Evolutionary conservation across 768 basidiomycete species (phyloP).

Genomic region (Asterophora parasitica): DNA sequence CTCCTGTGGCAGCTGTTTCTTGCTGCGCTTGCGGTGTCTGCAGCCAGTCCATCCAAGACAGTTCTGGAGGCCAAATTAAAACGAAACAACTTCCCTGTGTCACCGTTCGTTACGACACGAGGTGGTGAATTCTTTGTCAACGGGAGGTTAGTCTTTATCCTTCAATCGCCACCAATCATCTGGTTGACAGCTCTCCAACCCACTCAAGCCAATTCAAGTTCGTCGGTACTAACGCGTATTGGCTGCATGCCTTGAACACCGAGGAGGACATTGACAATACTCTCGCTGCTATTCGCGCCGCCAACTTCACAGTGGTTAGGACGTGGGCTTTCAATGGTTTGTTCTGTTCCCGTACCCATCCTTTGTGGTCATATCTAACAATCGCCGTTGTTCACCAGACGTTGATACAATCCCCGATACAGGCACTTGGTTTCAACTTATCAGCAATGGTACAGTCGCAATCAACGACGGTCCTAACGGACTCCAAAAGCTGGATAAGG

Average conservation of each 20-base stretch:
- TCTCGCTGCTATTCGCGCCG: constrained; percentile 50
- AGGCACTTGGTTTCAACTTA: constrained; percentile 62
- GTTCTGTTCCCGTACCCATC: not conserved
- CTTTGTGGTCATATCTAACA: not conserved
- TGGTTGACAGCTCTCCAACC: not conserved
- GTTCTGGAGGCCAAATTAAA: constrained; percentile 8
- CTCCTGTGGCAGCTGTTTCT: constrained; percentile 25
- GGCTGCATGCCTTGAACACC: constrained; percentile 52
- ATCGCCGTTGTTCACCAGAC: constrained; percentile 26
- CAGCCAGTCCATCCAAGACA: constrained; percentile 29
- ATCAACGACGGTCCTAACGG: constrained; percentile 61
- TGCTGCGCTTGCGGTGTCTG: constrained; percentile 29
- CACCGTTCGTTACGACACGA: constrained; percentile 41
- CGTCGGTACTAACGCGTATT: constrained; percentile 60
- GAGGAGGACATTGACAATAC: constrained; percentile 54
- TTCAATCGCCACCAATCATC: not conserved
- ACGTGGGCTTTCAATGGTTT: constrained; percentile 72
- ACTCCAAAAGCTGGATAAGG: constrained; percentile 56
- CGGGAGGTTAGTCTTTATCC: constrained; percentile 36
- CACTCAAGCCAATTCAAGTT: constrained; percentile 23
- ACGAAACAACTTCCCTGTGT: constrained; percentile 21
- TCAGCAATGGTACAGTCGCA: constrained; percentile 46
- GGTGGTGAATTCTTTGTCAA: constrained; percentile 49
- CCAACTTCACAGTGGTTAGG: constrained; percentile 55
- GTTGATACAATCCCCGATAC: constrained; percentile 47